Evolutionary conservation across 2,329 filamentous ascomycete species (phyloP).

Genomic region (Alternaria panax): DNA sequence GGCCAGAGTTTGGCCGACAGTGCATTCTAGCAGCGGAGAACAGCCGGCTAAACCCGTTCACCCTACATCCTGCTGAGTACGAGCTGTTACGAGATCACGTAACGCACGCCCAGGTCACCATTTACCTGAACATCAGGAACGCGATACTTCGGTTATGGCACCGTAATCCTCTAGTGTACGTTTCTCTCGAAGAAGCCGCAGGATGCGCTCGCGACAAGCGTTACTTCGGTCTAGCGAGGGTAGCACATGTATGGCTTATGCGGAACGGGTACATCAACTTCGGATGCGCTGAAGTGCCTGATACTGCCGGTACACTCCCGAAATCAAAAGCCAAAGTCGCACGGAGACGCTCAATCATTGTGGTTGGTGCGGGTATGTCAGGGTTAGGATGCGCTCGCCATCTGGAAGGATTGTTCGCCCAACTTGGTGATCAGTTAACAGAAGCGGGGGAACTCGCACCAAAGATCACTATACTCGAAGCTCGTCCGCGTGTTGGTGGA

Average conservation of each 20-base stretch:
- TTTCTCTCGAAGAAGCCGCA: conserved; percentile 84
- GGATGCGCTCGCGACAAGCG: conserved; percentile 87
- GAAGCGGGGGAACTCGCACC: conserved; percentile 73
- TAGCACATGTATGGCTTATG: conserved; percentile 92
- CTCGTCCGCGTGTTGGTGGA: conserved; percentile 84
- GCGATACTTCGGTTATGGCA: conserved; percentile 91
- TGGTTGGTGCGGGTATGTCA: conserved; percentile 94
- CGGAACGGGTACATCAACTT: conserved; percentile 96
- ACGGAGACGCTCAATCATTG: conserved; percentile 76
- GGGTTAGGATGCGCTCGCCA: conserved; percentile 92
- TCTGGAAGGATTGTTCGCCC: conserved; percentile 82
- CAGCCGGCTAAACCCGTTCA: conserved; percentile 87
- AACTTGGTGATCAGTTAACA: conserved; percentile 74
- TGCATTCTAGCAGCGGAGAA: conserved; percentile 89
- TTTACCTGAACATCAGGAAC: conserved; percentile 95
- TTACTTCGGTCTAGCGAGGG: conserved; percentile 86
- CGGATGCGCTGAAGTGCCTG: conserved; percentile 80
- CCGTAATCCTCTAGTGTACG: conserved; percentile 80
- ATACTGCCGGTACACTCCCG: conserved; percentile 48
- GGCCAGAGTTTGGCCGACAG: conserved; percentile 85
- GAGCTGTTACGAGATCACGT: conserved; percentile 79
- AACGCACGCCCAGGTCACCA: conserved; percentile 87
- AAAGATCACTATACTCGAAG: conserved; percentile 82
- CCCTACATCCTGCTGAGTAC: conserved; percentile 85
- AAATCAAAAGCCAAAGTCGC: conserved; percentile 52